Base-by-base conservation (phyloP, 352 stramenopile genomes). In the Blastocystis sp. region DNA sequence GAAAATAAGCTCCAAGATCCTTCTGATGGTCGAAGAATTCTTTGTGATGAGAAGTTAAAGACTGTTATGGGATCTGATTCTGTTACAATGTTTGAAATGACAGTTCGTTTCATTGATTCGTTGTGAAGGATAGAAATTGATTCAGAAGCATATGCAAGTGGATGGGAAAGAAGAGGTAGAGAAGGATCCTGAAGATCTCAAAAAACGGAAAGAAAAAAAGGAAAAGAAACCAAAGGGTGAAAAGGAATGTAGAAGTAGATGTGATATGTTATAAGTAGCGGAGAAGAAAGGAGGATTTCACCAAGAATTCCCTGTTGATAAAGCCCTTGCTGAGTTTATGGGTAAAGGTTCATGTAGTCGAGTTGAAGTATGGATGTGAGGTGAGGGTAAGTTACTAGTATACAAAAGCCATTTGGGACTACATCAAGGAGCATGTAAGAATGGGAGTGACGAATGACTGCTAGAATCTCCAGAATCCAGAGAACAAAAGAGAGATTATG, bases 1-100 rank as follows among this genome's bases (percentile, higher is more conserved):
- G 94, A 95, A 58, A 93, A 98, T 84, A 91, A 97, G 30, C 91
- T 98, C 59, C 96, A 98, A 91, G 95, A 98, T 92, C 96, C 96
- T 33, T 90, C 93, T 17, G 94, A 98, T 90, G 97, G 97, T 91
- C 93, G 94, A 22, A 93, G 94, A 80, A 98, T 98, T 88, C 87
- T 97, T 22, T 90, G 96, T 68, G 95, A 98, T 90, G 92, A 95
- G 66, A 94, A 90, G 81, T 93, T 98, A 79, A 89, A 90, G 56
- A 27, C 70, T 17, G 60, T 94, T 17, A 93, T 94, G 76, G 58
- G 79, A 19, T 64, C 89, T 13, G 90, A 92, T 59, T 42, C 24
- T 24, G 90, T 93, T 51, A 89, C 75, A 37, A 92, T 93, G 81
- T 90, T 92, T 19, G 60, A 58, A 24, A 56, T 92, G 19, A 90